Base-by-base conservation (phyloP, 2,329 filamentous ascomycete genomes). In the Neurospora sp. region DNA sequence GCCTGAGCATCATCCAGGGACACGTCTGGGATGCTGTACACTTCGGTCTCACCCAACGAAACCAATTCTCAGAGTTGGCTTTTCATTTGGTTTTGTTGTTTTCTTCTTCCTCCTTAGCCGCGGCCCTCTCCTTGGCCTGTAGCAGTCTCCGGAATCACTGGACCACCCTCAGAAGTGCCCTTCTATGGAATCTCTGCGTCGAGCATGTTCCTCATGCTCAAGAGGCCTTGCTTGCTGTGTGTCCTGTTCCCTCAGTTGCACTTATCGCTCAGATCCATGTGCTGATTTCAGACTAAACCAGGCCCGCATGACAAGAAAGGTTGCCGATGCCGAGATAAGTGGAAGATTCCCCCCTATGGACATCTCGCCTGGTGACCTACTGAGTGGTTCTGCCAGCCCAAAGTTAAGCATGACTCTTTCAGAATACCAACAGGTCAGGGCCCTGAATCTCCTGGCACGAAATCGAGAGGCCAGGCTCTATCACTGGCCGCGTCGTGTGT, bases 281-380 rank as follows among this genome's bases (percentile, higher is more conserved):
- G 41, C 41, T 46, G 10, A 46, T 11, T 11, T 46, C n/a, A 19
- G 3, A 19, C 41, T 46, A 67, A 39, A 37, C 15, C 62, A 70
- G 69, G 69, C 67, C 43, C 69, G 69, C 6, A 67, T 69, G 65
- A 70, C 69, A 39, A 19, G 46, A 8, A 39, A 67, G 65, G 69
- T 70, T 6, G 67, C 43, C 8, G 43, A 69, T 10, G 69, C 67
- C 39, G 67, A 70, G 23, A 38, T 46, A 43, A 66, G 65, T 15
- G 66, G 46, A 3, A 36, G 69, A 36, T 23, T 66, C 52, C 66
- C 67, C 57, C 66, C 69, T 37, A 40, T n/a, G 8, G 40, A 65
- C 33, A 65, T 70, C n/a, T 12, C 39, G 28, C 67, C 69, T 65
- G 28, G n/a, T 12, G 39, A 43, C 33, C 38, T 69, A 8, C n/a